Percentiles rank a stretch among this genome's conserved stretches.
These are phyloP conservation scores for Metarhizium rileyi DNA, from an alignment of 2,329 filamentous ascomycete genomes.

Conservation along the genomic window DNA sequence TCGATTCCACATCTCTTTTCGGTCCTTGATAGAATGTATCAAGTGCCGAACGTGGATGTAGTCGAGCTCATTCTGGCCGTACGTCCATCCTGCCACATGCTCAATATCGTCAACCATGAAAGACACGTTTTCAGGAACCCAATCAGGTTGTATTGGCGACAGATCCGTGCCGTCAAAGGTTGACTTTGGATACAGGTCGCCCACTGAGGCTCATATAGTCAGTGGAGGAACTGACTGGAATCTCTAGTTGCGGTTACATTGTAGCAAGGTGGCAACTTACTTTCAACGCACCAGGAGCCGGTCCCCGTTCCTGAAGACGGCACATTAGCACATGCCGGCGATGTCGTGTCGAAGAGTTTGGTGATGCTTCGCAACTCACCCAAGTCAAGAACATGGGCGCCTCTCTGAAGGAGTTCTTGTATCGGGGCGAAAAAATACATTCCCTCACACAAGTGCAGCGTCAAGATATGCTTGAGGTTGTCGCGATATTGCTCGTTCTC, in stretches of 20 bases:
- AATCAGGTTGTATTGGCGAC: conserved; percentile 42
- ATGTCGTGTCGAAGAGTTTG: conserved; percentile 1
- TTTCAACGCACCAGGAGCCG: conserved; percentile 40
- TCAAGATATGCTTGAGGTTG: conserved; percentile 31
- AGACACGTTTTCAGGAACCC: conserved; percentile 40
- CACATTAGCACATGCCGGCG: neutral
- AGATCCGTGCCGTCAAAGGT: conserved; percentile 39
- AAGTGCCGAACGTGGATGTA: conserved; percentile 40
- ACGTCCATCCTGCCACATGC: conserved; percentile 38
- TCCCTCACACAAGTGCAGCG: conserved; percentile 28
- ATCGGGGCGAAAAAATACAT: conserved; percentile 36
- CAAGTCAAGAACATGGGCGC: conserved; percentile 36
- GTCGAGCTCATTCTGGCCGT: conserved; percentile 35
- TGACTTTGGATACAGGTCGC: conserved; percentile 34
- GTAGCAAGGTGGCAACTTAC: conserved; percentile 24
- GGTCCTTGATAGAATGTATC: conserved; percentile 34
- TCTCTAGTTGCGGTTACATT: neutral
- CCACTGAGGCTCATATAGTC: conserved; percentile 25
- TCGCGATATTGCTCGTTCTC: conserved; percentile 32
- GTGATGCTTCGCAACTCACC: conserved; percentile 21
- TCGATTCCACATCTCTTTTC: conserved; percentile 29
- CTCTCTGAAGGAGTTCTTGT: conserved; percentile 24
- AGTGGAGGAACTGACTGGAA: neutral
- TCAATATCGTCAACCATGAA: conserved; percentile 45
- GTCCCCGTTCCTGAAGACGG: conserved; percentile 35